phyloP scores from a whole-genome alignment of 2,329 filamentous ascomycete species.

The Pestalotiopsis sp. region DNA sequence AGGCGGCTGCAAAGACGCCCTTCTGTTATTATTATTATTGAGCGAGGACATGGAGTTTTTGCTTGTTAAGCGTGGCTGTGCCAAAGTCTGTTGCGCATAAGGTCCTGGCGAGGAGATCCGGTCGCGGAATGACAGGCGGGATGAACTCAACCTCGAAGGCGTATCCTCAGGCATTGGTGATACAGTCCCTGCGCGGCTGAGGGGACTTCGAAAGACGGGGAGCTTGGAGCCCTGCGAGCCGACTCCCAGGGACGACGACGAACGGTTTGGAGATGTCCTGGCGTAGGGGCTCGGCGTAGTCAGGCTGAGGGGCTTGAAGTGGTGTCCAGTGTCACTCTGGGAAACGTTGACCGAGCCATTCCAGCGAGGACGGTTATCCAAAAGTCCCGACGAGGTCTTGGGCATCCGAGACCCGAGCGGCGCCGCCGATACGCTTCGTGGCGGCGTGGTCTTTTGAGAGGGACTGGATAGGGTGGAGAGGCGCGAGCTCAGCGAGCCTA shows the following conservation, averaged over 20 bases:
- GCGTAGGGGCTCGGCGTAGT: conserved; percentile 63
- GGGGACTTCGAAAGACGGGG: conserved; percentile 51
- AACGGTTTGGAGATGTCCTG: conserved; percentile 46
- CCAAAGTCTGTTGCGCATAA: conserved; percentile 47
- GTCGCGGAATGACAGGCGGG: conserved; percentile 57
- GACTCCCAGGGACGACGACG: conserved; percentile 45
- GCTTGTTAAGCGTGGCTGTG: conserved; percentile 46
- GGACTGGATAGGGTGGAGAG: conserved; percentile 46
- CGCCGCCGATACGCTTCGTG: conserved; percentile 50
- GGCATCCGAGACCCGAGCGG: conserved; percentile 47
- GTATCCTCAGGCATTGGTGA: conserved; percentile 51
- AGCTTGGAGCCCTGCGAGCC: conserved; percentile 48
- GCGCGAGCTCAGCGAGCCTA: conserved; percentile 43
- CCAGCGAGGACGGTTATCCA: conserved; percentile 70
- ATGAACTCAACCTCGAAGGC: conserved; percentile 46
- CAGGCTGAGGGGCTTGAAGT: conserved; percentile 65
- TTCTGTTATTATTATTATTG: conserved; percentile 47
- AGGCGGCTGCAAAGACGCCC: conserved; percentile 57
- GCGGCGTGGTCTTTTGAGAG: conserved; percentile 36
- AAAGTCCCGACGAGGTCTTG: conserved; percentile 47
- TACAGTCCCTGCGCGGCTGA: conserved; percentile 48
- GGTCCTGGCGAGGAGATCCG: conserved; percentile 53
- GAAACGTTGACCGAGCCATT: conserved; percentile 67
- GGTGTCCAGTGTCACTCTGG: conserved; percentile 68
- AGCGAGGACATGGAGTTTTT: conserved; percentile 48